These are phyloP conservation scores for Tolypocladium guangdongense DNA, from an alignment of 2,329 filamentous ascomycete species.

Conservation along the genomic window DNA sequence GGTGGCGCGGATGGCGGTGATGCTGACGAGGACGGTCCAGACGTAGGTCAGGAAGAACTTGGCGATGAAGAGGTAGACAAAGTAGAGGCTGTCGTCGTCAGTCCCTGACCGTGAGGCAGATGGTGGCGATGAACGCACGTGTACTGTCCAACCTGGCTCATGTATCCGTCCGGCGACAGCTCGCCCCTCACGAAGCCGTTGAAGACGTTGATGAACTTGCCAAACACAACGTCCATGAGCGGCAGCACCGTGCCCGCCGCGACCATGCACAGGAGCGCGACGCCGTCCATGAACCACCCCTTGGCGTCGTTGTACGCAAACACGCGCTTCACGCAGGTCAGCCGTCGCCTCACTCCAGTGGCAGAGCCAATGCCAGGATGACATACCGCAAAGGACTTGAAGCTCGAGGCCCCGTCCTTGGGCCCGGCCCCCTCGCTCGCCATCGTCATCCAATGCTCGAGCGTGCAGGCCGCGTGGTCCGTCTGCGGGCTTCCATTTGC, in stretches of 20 bases:
- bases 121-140: conserved; percentile 19
- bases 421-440: background rate
- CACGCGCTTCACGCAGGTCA: conserved; percentile 16
- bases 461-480: background rate
- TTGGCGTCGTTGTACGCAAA: conserved; percentile 26
- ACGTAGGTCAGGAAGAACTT: conserved; percentile 44
- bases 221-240: conserved; percentile 50
- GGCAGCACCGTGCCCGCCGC: conserved; percentile 30
- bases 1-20: conserved; percentile 25
- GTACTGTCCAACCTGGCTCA: conserved; percentile 34
- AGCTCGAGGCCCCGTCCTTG: conserved; percentile 10
- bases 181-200: conserved; percentile 40
- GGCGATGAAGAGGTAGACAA: conserved; percentile 46
- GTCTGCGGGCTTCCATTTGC: background rate
- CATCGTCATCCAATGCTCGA: background rate
- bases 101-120: background rate
- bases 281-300: conserved; percentile 24
- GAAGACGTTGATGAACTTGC: conserved; percentile 42
- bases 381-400: conserved; percentile 15
- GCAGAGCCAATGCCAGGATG: too few relatives aligned
- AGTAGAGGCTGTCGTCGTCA: conserved; percentile 31
- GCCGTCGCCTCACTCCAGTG: background rate
- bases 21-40: conserved; percentile 34
- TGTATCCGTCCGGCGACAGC: conserved; percentile 34
- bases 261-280: conserved; percentile 25